Base-by-base conservation (phyloP, 1,284 basidiomycete species). In the Fomitopsis betulina region DNA sequence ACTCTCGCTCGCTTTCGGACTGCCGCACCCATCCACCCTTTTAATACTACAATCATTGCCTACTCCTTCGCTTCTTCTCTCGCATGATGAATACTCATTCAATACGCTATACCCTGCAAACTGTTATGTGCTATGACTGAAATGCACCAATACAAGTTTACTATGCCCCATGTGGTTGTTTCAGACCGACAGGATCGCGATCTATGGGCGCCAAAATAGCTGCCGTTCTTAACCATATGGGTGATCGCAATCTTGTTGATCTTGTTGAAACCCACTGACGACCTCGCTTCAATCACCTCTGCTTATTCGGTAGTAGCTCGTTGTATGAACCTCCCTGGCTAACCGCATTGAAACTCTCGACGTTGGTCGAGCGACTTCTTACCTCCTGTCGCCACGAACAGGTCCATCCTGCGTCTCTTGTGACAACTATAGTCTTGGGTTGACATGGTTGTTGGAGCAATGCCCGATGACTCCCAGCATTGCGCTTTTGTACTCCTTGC, bases 401-500 rank as follows among this genome's bases (percentile, higher is more conserved):
- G 12, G 35, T 37, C 39, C 15, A n/a, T 8, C 39, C 21, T 21
- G n/a, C 21, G n/a, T 2, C 8, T 42, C 17, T 21, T 38, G 37
- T 38, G 37, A 42, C 39, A 5, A 15, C 39, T 42, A n/a, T n/a
- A 8, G 10, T 42, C 7, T 21, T 42, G 6, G 15, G 6, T 9
- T n/a, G 39, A 42, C 39, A 19, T 15, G 15, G 39, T 27, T 9
- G 15, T 21, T 35, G 13, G 27, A 25, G 17, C 30, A 5, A 79
- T 80, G 78, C 60, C 75, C 3, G 63, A 67, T 63, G 75, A 75
- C 65, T 71, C 75, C 30, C 79, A 91, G 62, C 91, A 94, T 70
- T 94, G 94, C 63, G 92, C 94, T 21, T 96, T 94, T 73, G 91
- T 96, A 57, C 80, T 98, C 40, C 82, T 97, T 51, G 95, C 96